Conservation (phyloP, 116 monocot genomes). For the Zostera marina region DNA sequence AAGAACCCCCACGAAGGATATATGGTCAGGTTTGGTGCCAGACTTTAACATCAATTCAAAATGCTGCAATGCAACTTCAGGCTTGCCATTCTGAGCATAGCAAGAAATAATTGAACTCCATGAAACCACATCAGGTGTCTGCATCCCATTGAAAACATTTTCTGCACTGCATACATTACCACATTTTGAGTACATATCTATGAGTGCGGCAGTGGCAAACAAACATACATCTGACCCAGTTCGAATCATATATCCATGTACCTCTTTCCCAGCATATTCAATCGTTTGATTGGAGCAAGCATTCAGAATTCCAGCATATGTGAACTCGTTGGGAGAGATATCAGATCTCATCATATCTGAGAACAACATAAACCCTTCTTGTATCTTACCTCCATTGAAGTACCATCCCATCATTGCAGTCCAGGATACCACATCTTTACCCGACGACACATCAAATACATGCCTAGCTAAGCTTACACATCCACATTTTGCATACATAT, state of each 20-base stretch:
- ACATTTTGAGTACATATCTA: conserved; percentile 85
- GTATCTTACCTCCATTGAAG: conserved; percentile 29
- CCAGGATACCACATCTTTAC: conserved; percentile 74
- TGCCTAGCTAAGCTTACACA: conserved; percentile 30
- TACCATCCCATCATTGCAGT: conserved; percentile 74
- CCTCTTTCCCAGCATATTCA: conserved; percentile 42
- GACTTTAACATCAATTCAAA: conserved; percentile 43
- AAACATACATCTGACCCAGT: conserved; percentile 17
- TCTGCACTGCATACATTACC: conserved; percentile 41
- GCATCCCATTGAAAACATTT: conserved; percentile 39
- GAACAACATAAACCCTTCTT: conserved; percentile 49
- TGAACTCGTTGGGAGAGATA: conserved; percentile 60
- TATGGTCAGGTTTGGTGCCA: conserved; percentile 55
- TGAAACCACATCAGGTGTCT: conserved; percentile 44
- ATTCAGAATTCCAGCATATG: conserved; percentile 46
- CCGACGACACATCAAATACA: conserved; percentile 34
- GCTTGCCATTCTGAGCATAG: conserved; percentile 63
- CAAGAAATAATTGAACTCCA: conserved; percentile 70
- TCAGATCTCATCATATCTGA: conserved; percentile 31
- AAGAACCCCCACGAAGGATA: conserved; percentile 68
- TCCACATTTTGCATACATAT: conserved; percentile 81
- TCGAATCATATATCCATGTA: conserved; percentile 56
- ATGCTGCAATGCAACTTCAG: conserved; percentile 36
- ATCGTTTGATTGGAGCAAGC: conserved; percentile 32
- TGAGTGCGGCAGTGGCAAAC: conserved; percentile 43